Evolutionary conservation across 257 asterid species (phyloP).

Genomic region (Przewalskia tangutica): DNA sequence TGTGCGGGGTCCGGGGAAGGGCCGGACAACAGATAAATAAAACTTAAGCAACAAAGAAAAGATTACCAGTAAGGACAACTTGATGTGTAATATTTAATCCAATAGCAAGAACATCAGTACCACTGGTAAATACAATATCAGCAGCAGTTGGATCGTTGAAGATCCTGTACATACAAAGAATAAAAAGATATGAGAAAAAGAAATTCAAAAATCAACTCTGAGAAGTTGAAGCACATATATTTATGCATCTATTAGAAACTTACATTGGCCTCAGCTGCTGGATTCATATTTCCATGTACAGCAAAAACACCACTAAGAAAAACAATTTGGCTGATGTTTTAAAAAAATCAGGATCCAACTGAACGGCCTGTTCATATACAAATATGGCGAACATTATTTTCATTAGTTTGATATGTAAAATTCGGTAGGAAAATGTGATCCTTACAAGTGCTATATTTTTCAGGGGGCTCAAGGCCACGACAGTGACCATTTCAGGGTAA

Average conservation of each 20-base stretch:
- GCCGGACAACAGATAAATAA: too few relatives aligned
- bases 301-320: constrained; percentile 96
- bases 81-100: constrained; percentile 90
- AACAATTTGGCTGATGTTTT: constrained; percentile 70
- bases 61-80: constrained; percentile 73
- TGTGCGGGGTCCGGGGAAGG: too few relatives aligned
- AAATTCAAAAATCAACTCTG: background rate
- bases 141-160: constrained; percentile 98
- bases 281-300: constrained; percentile 91
- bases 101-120: constrained; percentile 82
- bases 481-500: constrained; percentile 75
- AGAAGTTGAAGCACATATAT: background rate
- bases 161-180: constrained; percentile 31
- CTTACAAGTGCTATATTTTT: constrained; percentile 86
- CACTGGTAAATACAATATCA: constrained; percentile 86
- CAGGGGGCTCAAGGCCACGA: constrained; percentile 90
- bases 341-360: constrained; percentile 65
- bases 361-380: constrained; percentile 57
- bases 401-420: background rate
- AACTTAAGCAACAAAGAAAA: background rate
- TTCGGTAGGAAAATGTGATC: background rate
- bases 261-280: constrained; percentile 99
- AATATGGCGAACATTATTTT: constrained; percentile 14
- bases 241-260: constrained; percentile 13
- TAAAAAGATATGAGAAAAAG: background rate